phyloP scores from a whole-genome alignment of 2,329 filamentous ascomycete species.

The Paraconiothyrium sp. region DNA sequence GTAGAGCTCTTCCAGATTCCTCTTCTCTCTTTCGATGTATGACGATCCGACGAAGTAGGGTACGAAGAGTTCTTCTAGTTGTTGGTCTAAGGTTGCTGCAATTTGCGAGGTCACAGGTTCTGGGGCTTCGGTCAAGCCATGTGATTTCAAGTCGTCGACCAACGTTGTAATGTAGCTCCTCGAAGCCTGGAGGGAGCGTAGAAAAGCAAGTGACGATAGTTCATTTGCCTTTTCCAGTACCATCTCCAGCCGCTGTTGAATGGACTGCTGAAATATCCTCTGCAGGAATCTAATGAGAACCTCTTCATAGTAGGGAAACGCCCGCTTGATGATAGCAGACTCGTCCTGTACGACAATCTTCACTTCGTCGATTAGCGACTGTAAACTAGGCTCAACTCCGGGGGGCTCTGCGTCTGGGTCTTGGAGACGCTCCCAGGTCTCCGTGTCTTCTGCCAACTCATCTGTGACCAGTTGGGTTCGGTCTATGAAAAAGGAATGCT shows the following conservation, averaged over 20 bases:
- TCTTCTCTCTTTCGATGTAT: constrained; percentile 72
- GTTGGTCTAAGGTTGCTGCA: constrained; percentile 73
- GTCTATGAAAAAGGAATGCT: constrained; percentile 99
- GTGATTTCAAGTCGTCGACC: constrained; percentile 91
- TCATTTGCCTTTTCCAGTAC: constrained; percentile 93
- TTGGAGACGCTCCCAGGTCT: constrained; percentile 86
- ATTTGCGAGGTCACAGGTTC: constrained; percentile 90
- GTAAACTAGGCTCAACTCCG: constrained; percentile 88
- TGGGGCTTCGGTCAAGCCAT: constrained; percentile 94
- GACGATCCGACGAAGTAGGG: constrained; percentile 72
- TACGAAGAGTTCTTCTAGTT: constrained; percentile 72
- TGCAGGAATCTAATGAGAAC: constrained; percentile 94
- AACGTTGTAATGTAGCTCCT: constrained; percentile 86
- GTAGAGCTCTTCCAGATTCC: constrained; percentile 80
- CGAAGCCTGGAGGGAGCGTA: constrained; percentile 89
- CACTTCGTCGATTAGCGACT: constrained; percentile 92
- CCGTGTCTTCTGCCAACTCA: constrained; percentile 78
- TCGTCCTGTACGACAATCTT: constrained; percentile 96
- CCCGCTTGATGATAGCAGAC: constrained; percentile 93
- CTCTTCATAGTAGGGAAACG: constrained; percentile 95
- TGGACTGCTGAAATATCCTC: constrained; percentile 95
- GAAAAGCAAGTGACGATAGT: constrained; percentile 89
- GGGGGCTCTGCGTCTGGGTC: constrained; percentile 94
- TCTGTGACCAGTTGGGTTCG: constrained; percentile 90
- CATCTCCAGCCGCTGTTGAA: constrained; percentile 94